Conservation (phyloP, 2,329 filamentous ascomycete species). For the Ilyonectria sp. region DNA sequence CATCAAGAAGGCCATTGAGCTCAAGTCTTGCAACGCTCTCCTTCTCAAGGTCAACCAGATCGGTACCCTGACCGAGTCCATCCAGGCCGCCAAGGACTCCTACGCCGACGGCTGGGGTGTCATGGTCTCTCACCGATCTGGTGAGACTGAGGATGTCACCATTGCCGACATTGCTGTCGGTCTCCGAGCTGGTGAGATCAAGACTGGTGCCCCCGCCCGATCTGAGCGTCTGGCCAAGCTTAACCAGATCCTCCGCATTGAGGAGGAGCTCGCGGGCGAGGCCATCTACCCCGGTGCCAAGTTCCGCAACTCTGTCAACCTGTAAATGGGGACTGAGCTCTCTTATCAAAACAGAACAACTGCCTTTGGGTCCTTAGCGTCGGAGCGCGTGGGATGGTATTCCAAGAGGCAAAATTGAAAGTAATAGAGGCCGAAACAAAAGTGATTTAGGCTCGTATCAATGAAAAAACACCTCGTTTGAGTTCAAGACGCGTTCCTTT, state of each 20-base stretch:
- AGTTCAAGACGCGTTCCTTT: conserved; percentile 26
- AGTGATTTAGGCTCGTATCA: conserved; percentile 44
- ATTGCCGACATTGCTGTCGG: conserved; percentile 98
- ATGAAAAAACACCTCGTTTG: conserved; percentile 39
- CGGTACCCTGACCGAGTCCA: conserved; percentile 97
- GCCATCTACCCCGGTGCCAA: conserved; percentile 92
- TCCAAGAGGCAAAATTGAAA: conserved; percentile 45
- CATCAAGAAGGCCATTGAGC: conserved; percentile 99
- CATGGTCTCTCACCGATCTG: conserved; percentile 99
- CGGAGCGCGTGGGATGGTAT: conserved; percentile 43
- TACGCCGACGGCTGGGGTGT: conserved; percentile 97
- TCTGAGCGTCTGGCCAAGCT: conserved; percentile 99
- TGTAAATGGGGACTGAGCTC: conserved; percentile 70
- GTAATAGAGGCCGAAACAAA: conserved; percentile 48
- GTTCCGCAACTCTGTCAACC: conserved; percentile 92
- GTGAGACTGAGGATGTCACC: conserved; percentile 99
- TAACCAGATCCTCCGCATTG: conserved; percentile 99
- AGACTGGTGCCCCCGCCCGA: conserved; percentile 95
- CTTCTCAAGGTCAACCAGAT: conserved; percentile 99
- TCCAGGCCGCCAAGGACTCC: conserved; percentile 99
- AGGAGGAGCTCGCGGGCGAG: conserved; percentile 96
- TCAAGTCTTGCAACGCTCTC: conserved; percentile 98
- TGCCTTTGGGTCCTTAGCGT: conserved; percentile 42
- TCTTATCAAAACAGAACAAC: conserved; percentile 30
- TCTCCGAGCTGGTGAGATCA: conserved; percentile 97